Base-by-base conservation (phyloP, 2,329 filamentous ascomycete species). In the Coleophoma eucalyptorum region DNA sequence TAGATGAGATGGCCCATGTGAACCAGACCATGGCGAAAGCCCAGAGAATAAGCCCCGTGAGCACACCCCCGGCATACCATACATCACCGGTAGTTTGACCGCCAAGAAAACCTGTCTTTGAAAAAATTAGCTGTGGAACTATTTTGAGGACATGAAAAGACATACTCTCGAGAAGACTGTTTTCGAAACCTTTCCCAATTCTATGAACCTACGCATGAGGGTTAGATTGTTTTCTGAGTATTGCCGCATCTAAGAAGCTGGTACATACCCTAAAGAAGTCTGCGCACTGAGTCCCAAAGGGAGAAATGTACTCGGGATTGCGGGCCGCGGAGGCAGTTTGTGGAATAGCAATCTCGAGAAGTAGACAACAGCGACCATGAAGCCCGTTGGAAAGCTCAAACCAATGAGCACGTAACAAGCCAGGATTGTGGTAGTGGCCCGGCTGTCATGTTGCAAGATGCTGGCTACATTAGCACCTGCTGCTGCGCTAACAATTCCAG, bases 351-450 rank as follows among this genome's bases (percentile, higher is more conserved):
- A 71, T 15, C 84, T 80, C 52, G 84, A 80, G 61, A 86, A 86
- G 66, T 88, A 89, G 41, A 88, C 76, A 16, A 79, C 79, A 34
- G 87, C 69, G 21, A 86, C 77, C 44, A 77, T 74, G 63, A 83
- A 75, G 2, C 83, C 78, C 46, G 88, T 65, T 0, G 77, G 78
- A 5, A 74, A 74, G 11, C 82, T 80, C 51, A 81, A 78, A 1
- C 84, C 84, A 83, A 82, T 87, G 57, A 89, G 76, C 15, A 87
- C 70, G 62, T 87, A 89, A 3, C 75, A 82, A 18, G 72, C 72
- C 18, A 87, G 67, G 26, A 88, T 62, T 0, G 84, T 88, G 26
- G 76, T 77, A 26, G 85, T 62, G 5, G 80, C 80, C 56, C 81
- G 74, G 13, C 72, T 64, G 2, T 67, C 65, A 56, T 82, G 68